Percentiles rank a stretch among this genome's conserved stretches.
These are phyloP conservation scores for Syzygium oleosum DNA, from an alignment of 345 rosid genomes.

Conservation along the genomic window DNA sequence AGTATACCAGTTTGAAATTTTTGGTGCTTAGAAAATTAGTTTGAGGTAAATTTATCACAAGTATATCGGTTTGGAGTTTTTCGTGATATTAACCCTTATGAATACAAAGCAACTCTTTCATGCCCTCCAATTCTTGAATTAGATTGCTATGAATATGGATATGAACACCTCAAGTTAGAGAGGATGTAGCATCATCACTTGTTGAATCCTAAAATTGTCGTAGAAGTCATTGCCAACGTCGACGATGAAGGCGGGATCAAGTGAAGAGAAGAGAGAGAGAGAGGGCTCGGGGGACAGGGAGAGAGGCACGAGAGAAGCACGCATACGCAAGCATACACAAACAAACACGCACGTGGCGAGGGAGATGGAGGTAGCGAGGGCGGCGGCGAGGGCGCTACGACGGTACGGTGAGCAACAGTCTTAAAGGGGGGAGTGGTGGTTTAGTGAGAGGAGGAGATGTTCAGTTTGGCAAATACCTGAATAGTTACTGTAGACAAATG, in stretches of 20 bases:
- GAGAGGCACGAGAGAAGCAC: background rate
- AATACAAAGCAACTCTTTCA: background rate
- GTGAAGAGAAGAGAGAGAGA: background rate
- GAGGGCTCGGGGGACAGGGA: background rate
- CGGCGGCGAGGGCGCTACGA: background rate
- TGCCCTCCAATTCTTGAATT: background rate
- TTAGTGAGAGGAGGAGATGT: background rate
- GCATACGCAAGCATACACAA: background rate
- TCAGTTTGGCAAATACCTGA: background rate
- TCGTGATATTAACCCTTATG: background rate
- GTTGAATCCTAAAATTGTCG: background rate
- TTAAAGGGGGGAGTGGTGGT: background rate
- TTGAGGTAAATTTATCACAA: too few species aligned
- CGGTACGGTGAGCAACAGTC: background rate
- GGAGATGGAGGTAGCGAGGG: background rate
- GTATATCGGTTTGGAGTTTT: too few species aligned
- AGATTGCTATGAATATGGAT: background rate
- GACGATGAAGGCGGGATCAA: background rate
- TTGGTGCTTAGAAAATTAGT: too few species aligned
- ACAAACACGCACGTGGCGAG: accelerated
- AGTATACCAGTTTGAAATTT: too few species aligned
- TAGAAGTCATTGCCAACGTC: background rate
- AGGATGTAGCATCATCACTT: background rate
- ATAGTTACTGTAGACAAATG: too few species aligned
- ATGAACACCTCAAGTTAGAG: background rate